A percentile compares a stretch with the other conserved stretches of the same genome.
Conservation (phyloP, 495 filamentous ascomycete genomes). For the Niebla homalea region DNA sequence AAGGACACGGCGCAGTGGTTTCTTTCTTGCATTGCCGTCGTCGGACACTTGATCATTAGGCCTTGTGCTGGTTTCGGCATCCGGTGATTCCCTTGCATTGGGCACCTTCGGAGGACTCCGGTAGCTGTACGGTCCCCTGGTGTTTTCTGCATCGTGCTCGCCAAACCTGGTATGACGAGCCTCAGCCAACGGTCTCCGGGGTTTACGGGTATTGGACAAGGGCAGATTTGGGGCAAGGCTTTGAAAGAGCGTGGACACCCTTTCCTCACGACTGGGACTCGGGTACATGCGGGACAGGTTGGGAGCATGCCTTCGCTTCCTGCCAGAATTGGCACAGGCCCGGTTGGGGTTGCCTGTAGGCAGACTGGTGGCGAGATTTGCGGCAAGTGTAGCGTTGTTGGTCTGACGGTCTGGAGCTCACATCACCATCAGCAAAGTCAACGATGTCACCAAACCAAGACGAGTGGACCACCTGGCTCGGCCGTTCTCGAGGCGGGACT, state of each 20-base stretch:
- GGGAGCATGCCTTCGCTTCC: slow-evolving; percentile 9
- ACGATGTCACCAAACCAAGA: background rate
- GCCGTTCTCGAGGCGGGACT: background rate
- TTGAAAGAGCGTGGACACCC: slow-evolving; percentile 14
- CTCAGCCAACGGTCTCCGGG: slow-evolving; percentile 9
- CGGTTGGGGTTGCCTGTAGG: background rate
- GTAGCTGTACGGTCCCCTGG: background rate
- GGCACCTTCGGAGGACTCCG: background rate
- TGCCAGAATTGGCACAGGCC: slow-evolving; percentile 11
- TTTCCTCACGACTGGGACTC: slow-evolving; percentile 8
- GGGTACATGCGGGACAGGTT: slow-evolving; percentile 9
- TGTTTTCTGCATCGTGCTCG: background rate
- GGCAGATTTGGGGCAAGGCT: slow-evolving; percentile 8
- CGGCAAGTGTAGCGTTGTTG: slow-evolving; percentile 1
- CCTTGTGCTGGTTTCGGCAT: background rate
- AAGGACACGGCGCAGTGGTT: too few relatives aligned
- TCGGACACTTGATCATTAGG: background rate
- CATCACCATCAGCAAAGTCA: background rate
- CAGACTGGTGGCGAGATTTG: background rate
- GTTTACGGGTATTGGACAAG: slow-evolving; percentile 7
- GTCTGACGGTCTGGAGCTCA: background rate
- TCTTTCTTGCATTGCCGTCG: background rate
- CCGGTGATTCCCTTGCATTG: background rate
- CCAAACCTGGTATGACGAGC: slow-evolving; percentile 8
- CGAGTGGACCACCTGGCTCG: background rate